Conservation (phyloP, 306 rosid genomes). For the Hippophae gyantsensis region DNA sequence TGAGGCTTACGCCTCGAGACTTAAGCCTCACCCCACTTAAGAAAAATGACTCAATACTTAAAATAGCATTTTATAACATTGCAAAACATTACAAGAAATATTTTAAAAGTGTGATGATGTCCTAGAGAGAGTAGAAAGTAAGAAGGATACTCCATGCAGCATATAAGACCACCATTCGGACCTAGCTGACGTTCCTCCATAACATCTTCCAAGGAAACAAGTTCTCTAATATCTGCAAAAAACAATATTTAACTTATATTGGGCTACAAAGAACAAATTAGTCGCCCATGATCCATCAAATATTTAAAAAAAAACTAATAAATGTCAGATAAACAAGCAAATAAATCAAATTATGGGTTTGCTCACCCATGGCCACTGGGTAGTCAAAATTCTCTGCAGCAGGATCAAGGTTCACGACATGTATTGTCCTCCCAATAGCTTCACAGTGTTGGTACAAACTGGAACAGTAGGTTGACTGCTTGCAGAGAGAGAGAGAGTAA, state of each 20-base stretch:
- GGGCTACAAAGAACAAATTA: neutral
- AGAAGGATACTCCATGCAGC: constrained; percentile 99
- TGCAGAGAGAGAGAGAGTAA: constrained; percentile 4
- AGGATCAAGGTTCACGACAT: constrained; percentile 78
- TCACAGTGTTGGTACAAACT: constrained; percentile 59
- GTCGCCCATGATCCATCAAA: neutral
- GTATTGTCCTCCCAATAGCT: constrained; percentile 36
- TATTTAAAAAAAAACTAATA: neutral
- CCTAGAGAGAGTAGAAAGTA: neutral
- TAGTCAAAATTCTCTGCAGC: constrained; percentile 95
- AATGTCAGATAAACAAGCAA: neutral
- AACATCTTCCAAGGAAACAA: constrained; percentile 82
- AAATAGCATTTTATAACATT: too few species aligned
- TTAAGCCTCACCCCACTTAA: too few species aligned
- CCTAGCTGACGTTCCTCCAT: constrained; percentile 96
- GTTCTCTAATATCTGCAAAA: constrained; percentile 78
- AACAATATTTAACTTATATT: constrained; percentile 5
- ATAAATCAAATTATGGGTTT: neutral
- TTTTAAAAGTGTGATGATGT: neutral
- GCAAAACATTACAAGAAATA: too few species aligned
- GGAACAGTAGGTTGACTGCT: constrained; percentile 78
- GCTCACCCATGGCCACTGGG: constrained; percentile 81
- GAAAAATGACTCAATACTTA: too few species aligned
- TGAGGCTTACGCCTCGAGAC: too few species aligned
- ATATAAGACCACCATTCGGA: constrained; percentile 89